A percentile compares a stretch with the other conserved stretches of the same genome.
Evolutionary conservation across 1,284 basidiomycete species (phyloP).

Genomic region (Boletus sp.): DNA sequence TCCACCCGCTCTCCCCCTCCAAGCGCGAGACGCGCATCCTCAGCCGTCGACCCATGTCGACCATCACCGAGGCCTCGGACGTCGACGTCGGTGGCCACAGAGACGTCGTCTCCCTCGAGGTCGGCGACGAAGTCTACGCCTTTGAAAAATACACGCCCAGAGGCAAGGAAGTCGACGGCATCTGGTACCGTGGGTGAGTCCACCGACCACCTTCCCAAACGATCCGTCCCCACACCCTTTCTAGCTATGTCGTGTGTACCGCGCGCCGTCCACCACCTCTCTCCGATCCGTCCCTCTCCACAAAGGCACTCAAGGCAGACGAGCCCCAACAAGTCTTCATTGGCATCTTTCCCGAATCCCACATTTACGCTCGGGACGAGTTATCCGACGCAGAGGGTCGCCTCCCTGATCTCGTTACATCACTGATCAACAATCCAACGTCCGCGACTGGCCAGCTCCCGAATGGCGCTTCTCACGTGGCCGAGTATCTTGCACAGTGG

Average conservation of each 20-base stretch:
- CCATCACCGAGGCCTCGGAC: slow-evolving; percentile 68
- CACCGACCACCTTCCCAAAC: slow-evolving; percentile 12
- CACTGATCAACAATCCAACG: slow-evolving; percentile 42
- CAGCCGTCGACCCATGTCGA: slow-evolving; percentile 60
- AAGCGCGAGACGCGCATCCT: slow-evolving; percentile 74
- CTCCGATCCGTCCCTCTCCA: slow-evolving; percentile 56
- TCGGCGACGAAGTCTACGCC: slow-evolving; percentile 96
- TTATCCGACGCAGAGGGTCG: slow-evolving; percentile 88
- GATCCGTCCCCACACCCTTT: slow-evolving; percentile 8
- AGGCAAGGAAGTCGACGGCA: slow-evolving; percentile 72
- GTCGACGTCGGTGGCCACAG: slow-evolving; percentile 67
- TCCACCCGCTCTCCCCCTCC: slow-evolving; percentile 75
- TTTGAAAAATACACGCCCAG: slow-evolving; percentile 86
- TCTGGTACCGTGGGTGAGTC: slow-evolving; percentile 90
- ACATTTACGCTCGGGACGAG: slow-evolving; percentile 89
- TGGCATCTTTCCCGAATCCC: slow-evolving; percentile 93
- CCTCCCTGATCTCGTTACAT: slow-evolving; percentile 70
- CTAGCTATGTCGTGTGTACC: slow-evolving; percentile 82
- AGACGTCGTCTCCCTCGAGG: slow-evolving; percentile 81
- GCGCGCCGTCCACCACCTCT: slow-evolving; percentile 67
- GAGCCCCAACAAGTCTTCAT: slow-evolving; percentile 89
- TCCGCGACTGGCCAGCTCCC: slow-evolving; percentile 37
- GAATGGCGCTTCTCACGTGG: slow-evolving; percentile 43
- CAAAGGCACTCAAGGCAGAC: slow-evolving; percentile 59
- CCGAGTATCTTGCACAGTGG: slow-evolving; percentile 47